Percentiles rank a stretch among this genome's conserved stretches.
phyloP scores from a whole-genome alignment of 805 yeast species.

The Lachancea mirantina region DNA sequence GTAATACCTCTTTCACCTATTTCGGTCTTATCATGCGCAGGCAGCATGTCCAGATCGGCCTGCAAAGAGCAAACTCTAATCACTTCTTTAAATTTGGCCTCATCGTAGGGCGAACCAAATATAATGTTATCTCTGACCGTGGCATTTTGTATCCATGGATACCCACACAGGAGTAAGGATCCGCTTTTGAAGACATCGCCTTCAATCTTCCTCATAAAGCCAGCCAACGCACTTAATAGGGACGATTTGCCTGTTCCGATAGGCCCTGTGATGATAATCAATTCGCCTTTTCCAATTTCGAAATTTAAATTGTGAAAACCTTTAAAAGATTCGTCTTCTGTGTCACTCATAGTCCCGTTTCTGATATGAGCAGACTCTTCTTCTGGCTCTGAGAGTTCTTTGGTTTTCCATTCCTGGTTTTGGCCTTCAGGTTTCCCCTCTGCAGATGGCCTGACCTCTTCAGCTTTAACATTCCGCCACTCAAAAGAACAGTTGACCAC shows the following conservation, averaged over 20 bases:
- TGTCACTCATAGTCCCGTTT: no score
- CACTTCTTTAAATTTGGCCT: conserved; percentile 42
- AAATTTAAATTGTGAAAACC: conserved; percentile 48
- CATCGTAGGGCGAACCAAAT: conserved; percentile 48
- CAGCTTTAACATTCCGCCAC: conserved; percentile 51
- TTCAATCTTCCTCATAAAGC: conserved; percentile 44
- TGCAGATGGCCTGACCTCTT: conserved; percentile 27
- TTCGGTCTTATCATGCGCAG: conserved; percentile 63
- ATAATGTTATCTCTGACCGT: conserved; percentile 60
- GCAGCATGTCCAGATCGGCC: conserved; percentile 50
- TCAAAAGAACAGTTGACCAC: conserved; percentile 50
- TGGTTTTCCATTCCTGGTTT: background rate
- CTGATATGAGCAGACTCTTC: no score
- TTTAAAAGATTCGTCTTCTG: conserved; percentile 29
- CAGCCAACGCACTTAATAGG: conserved; percentile 53
- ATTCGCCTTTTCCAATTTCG: conserved; percentile 53
- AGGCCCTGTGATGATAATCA: conserved; percentile 51
- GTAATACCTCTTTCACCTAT: conserved; percentile 74
- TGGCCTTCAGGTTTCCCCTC: background rate
- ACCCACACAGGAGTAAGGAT: conserved; percentile 36
- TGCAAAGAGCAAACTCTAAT: conserved; percentile 54
- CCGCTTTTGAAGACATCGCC: conserved; percentile 51
- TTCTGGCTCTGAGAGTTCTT: conserved; percentile 5
- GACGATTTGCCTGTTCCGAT: conserved; percentile 38
- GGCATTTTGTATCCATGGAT: conserved; percentile 69